Evolutionary conservation across 2,329 filamentous ascomycete species (phyloP).

Genomic region (Colletotrichum sp.): DNA sequence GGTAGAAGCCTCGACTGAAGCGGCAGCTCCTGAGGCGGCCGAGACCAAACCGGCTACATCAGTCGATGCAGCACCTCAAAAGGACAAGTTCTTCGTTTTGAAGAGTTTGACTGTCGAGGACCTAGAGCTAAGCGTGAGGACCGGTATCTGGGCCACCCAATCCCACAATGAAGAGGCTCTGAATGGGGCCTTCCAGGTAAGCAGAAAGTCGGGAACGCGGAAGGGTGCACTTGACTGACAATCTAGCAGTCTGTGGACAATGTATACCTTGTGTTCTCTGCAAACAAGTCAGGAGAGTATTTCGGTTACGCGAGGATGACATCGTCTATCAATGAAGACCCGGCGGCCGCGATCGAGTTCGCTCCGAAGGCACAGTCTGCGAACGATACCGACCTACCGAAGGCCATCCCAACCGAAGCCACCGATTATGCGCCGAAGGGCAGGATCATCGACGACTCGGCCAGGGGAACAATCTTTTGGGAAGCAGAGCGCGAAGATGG

Average conservation of each 20-base stretch:
- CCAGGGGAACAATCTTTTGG: constrained; percentile 97
- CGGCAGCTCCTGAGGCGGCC: background rate
- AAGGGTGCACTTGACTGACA: background rate
- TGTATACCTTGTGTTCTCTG: constrained; percentile 93
- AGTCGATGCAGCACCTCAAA: constrained; percentile 34
- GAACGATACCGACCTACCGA: constrained; percentile 70
- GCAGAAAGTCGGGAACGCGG: constrained; percentile 21
- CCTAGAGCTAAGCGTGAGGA: constrained; percentile 84
- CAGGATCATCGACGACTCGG: constrained; percentile 89
- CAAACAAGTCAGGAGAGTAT: constrained; percentile 97
- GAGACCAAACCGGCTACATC: background rate
- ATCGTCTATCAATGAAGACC: constrained; percentile 82
- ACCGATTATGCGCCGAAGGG: constrained; percentile 81
- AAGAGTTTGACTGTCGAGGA: constrained; percentile 94
- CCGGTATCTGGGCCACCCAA: constrained; percentile 92
- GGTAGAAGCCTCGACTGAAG: background rate
- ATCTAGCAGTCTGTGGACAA: constrained; percentile 71
- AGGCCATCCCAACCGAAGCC: constrained; percentile 79
- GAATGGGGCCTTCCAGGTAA: constrained; percentile 82
- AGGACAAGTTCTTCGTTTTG: constrained; percentile 87
- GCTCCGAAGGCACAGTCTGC: constrained; percentile 66
- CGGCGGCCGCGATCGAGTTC: constrained; percentile 71
- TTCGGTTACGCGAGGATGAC: constrained; percentile 94
- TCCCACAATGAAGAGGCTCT: constrained; percentile 87
- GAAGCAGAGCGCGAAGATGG: constrained; percentile 73